Conservation (phyloP, 192 early-diverging fungal species). For the Gonapodya prolifera region DNA sequence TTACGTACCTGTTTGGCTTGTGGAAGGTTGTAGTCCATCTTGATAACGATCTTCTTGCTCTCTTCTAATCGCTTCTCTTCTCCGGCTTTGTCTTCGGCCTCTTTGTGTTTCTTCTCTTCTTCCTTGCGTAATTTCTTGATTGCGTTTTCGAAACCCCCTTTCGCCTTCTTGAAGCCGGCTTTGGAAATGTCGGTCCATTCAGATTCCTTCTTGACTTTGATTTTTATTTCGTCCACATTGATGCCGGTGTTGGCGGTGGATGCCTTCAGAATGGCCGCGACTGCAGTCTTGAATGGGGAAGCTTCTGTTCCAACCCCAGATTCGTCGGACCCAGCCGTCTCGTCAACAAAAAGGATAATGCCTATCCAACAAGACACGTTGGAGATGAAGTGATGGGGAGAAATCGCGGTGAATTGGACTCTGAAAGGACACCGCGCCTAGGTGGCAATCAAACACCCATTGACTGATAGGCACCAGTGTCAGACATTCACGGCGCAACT, state of each 20-base stretch:
- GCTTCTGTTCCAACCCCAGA: conserved; percentile 58
- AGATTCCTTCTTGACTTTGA: conserved; percentile 59
- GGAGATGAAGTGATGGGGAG: background rate
- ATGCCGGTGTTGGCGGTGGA: conserved; percentile 26
- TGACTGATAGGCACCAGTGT: too few relatives aligned
- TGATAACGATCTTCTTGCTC: conserved; percentile 68
- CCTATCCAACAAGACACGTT: too few relatives aligned
- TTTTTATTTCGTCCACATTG: conserved; percentile 30
- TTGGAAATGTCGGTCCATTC: conserved; percentile 42
- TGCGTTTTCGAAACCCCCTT: conserved; percentile 50
- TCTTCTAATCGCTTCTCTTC: conserved; percentile 68
- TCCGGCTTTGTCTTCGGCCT: conserved; percentile 34
- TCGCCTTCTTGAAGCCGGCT: conserved; percentile 85
- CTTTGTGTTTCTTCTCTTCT: conserved; percentile 53
- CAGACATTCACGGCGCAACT: too few relatives aligned
- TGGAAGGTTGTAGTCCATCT: conserved; percentile 58
- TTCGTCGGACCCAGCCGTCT: conserved; percentile 69
- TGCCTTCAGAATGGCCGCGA: conserved; percentile 50
- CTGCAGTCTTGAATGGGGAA: conserved; percentile 63
- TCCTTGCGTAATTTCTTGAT: conserved; percentile 69
- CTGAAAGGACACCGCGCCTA: too few relatives aligned
- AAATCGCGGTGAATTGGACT: too few relatives aligned
- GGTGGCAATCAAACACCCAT: too few relatives aligned
- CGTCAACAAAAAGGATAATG: conserved; percentile 52
- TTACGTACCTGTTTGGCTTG: conserved; percentile 48